phyloP scores from a whole-genome alignment of 2,329 filamentous ascomycete genomes.

The Talaromyces sp. region DNA sequence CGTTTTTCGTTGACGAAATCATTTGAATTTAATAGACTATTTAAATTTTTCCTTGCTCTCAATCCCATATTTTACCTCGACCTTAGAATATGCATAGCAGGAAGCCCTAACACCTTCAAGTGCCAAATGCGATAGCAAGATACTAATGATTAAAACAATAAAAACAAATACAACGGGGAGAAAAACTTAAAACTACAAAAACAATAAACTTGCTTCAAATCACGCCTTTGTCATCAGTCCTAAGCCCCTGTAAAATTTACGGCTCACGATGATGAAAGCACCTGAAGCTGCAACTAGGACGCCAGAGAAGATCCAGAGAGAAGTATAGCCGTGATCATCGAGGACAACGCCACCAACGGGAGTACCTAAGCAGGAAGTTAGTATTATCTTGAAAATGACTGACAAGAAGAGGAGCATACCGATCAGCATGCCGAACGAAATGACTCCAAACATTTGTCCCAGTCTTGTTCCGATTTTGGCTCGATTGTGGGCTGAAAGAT shows the following conservation, averaged over 20 bases:
- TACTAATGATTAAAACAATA: not conserved
- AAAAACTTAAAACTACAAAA: not conserved
- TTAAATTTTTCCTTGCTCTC: too few species aligned
- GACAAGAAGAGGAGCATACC: not conserved
- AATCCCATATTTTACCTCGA: not conserved
- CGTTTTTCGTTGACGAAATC: too few species aligned
- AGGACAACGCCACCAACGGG: slow-evolving; percentile 15
- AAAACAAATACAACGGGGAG: not conserved
- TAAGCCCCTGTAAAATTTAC: slow-evolving; percentile 7
- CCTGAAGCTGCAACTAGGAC: slow-evolving; percentile 5
- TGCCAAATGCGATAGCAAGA: not conserved
- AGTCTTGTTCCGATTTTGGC: slow-evolving; percentile 12
- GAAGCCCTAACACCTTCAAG: not conserved
- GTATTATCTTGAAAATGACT: not conserved
- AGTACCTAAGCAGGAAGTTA: slow-evolving; percentile 7
- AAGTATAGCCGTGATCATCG: slow-evolving; percentile 8
- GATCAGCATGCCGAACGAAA: slow-evolving; percentile 15
- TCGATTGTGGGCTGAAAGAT: not conserved
- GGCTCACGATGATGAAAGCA: not conserved
- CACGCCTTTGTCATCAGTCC: slow-evolving; percentile 9
- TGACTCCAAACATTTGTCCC: slow-evolving; percentile 12
- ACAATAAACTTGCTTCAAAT: not conserved
- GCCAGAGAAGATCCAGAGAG: slow-evolving; percentile 12
- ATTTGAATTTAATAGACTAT: too few species aligned
- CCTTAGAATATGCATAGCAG: not conserved